phyloP scores from a whole-genome alignment of 2,329 filamentous ascomycete genomes.

The Chaetomiaceae sp. region DNA sequence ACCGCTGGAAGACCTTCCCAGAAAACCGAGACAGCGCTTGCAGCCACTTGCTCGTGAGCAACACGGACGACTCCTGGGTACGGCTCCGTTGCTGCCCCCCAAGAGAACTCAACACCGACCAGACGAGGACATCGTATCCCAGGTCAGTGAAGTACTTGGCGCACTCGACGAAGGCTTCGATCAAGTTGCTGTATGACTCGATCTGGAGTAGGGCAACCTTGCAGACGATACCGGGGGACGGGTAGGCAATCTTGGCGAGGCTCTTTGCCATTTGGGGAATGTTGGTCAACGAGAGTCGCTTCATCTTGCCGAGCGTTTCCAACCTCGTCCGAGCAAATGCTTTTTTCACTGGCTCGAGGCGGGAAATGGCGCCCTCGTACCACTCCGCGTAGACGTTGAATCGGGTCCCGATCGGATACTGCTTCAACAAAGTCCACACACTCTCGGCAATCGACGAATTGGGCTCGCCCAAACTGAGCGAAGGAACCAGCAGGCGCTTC shows the following conservation, averaged over 20 bases:
- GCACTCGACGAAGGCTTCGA: constrained; percentile 90
- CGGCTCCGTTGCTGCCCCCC: constrained; percentile 56
- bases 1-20: constrained; percentile 81
- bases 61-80: constrained; percentile 55
- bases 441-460: constrained; percentile 83
- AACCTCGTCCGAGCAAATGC: constrained; percentile 71
- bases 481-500: constrained; percentile 76
- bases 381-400: constrained; percentile 93
- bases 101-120: constrained; percentile 76
- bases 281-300: constrained; percentile 83
- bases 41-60: constrained; percentile 85
- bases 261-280: constrained; percentile 78
- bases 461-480: constrained; percentile 76
- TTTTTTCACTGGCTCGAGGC: constrained; percentile 67
- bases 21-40: constrained; percentile 86
- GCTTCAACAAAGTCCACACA: constrained; percentile 74
- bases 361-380: constrained; percentile 73
- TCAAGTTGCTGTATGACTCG: constrained; percentile 90
- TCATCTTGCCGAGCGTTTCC: constrained; percentile 80
- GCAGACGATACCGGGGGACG: constrained; percentile 88
- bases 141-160: constrained; percentile 89
- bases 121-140: constrained; percentile 88
- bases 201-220: constrained; percentile 83
- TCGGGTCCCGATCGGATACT: constrained; percentile 68
- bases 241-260: constrained; percentile 85